These are phyloP conservation scores for Shiraia sp. DNA, from an alignment of 2,329 filamentous ascomycete genomes.

Conservation along the genomic window DNA sequence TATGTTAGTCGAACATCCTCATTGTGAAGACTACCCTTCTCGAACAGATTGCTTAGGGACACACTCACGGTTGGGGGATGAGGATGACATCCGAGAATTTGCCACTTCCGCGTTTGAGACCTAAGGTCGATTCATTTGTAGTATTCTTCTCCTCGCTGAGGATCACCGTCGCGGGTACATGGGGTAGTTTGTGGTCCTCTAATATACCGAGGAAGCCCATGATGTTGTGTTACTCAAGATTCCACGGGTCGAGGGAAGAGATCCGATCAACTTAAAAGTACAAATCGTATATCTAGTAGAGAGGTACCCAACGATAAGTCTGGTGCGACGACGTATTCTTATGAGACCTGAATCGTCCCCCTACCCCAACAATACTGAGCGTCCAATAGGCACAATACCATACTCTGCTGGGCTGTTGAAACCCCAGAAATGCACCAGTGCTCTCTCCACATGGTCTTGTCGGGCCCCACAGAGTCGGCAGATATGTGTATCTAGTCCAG, in stretches of 20 bases:
- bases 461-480: slow-evolving; percentile 18
- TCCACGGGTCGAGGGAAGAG: neutral
- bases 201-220: slow-evolving; percentile 42
- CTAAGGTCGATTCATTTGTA: slow-evolving; percentile 17
- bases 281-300: neutral
- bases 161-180: slow-evolving; percentile 42
- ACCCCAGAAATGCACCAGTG: slow-evolving; percentile 10
- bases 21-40: slow-evolving; percentile 47
- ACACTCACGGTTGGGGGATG: slow-evolving; percentile 39
- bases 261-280: neutral
- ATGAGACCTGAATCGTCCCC: slow-evolving; percentile 8
- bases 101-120: slow-evolving; percentile 38
- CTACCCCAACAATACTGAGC: neutral
- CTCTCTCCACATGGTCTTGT: slow-evolving; percentile 12
- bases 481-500: slow-evolving; percentile 3
- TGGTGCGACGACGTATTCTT: slow-evolving; percentile 8
- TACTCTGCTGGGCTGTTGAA: slow-evolving; percentile 7
- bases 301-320: neutral
- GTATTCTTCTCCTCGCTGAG: slow-evolving; percentile 29
- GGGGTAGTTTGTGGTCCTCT: slow-evolving; percentile 37
- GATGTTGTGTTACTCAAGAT: slow-evolving; percentile 3
- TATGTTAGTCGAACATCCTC: slow-evolving; percentile 54
- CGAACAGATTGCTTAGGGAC: slow-evolving; percentile 8
- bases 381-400: slow-evolving; percentile 4
- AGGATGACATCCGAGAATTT: slow-evolving; percentile 39